Evolutionary conservation across 768 basidiomycete genomes (phyloP).

Genomic region (Tylopilus rubrobrunneus): DNA sequence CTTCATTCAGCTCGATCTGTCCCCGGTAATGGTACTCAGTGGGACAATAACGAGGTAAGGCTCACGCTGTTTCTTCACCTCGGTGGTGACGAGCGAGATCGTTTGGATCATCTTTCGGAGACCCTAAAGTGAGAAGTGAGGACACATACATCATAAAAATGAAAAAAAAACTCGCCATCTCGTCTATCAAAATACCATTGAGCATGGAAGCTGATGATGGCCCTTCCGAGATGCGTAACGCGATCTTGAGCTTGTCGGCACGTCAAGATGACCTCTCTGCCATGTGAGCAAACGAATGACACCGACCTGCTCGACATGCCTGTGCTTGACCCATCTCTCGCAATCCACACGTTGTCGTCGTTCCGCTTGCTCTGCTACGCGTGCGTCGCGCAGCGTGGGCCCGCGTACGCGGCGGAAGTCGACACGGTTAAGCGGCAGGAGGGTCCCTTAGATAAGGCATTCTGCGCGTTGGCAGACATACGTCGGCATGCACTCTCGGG

Average conservation of each 20-base stretch:
- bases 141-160: conserved; percentile 1
- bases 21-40: conserved; percentile 90
- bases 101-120: conserved; percentile 94
- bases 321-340: conserved; percentile 91
- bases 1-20: conserved; percentile 99
- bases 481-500: no score
- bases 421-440: conserved; percentile 85
- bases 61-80: conserved; percentile 84
- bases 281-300: conserved; percentile 86
- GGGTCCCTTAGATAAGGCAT: conserved; percentile 83
- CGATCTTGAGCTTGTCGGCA: no score
- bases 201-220: conserved; percentile 84
- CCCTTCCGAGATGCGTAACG: conserved; percentile 61
- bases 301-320: conserved; percentile 90
- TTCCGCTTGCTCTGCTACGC: conserved; percentile 85
- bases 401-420: conserved; percentile 88
- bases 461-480: no score
- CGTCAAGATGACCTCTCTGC: conserved; percentile 64
- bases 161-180: conserved; percentile 62
- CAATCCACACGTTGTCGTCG: conserved; percentile 88
- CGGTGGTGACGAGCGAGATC: conserved; percentile 92
- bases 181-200: conserved; percentile 92
- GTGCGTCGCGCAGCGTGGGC: conserved; percentile 83
- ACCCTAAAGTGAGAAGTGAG: conserved; percentile 49
- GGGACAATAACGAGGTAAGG: conserved; percentile 96